Base-by-base conservation (phyloP, 352 stramenopile species). In the Phytophthora cactorum region DNA sequence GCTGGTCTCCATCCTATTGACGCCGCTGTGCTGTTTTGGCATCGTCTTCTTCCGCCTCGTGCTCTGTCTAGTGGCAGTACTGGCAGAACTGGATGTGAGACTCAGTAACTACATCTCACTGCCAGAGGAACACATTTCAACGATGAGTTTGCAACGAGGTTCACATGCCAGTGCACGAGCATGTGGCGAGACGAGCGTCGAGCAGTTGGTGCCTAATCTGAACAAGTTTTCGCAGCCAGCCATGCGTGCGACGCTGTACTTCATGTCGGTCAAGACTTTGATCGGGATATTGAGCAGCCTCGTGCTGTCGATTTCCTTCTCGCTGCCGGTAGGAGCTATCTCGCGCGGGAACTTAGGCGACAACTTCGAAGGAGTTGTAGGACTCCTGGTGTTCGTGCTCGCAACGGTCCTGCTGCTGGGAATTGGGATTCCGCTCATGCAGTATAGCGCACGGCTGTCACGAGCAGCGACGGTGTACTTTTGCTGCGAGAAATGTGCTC, bases 71-170 rank as follows among this genome's bases (percentile, higher is more conserved):
- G 75, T 89, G 17, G 71, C 73, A 8, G 77, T 83, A 36, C 66
- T 92, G 46, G 78, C 84, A 2, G 75, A 87, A 47, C 60, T 88
- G 54, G 84, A 92, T 46, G 80, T 88, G 29, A 62, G 59, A 39
- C 75, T 92, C 41, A 77, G 75, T 73, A 91, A 91, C 79, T 90
- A 86, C 63, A 78, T 86, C 45, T 79, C 83, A 27, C 72, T 81
- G 25, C 57, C 72, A 9, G 66, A 81, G 39, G 70, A 88, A 25
- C 78, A 81, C 50, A 81, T 92, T 46, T 88, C 74, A 50, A 59
- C 79, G 34, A 77, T 63, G 53, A 72, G 75, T 8, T 70, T 75
- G 58, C 58, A 69, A 11, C 72, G 74, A 38, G 56, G 58, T 5
- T 74, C 66, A 5, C 66, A 72, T 29, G 67, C 79, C 43, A 72